Evolutionary conservation across 1,284 basidiomycete genomes (phyloP).

Genomic region (Pyrrhoderma lamaoense): DNA sequence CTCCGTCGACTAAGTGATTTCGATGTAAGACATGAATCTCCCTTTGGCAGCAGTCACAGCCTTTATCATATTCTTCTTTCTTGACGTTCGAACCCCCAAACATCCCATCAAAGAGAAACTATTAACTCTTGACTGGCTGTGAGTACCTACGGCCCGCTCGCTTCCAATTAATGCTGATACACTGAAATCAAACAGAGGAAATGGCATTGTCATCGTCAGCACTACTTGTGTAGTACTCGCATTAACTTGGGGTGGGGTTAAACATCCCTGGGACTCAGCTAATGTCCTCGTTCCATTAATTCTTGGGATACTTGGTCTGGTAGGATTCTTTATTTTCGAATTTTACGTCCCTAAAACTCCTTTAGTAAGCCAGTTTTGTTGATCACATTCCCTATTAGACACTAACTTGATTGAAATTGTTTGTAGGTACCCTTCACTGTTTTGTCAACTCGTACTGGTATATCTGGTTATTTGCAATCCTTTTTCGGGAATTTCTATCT

Average conservation of each 20-base stretch:
- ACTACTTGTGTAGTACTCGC: slow-evolving; percentile 20
- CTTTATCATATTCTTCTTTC: slow-evolving; percentile 24
- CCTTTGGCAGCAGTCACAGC: slow-evolving; percentile 25
- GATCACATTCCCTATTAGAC: not conserved
- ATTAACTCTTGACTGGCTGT: slow-evolving; percentile 23
- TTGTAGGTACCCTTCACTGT: slow-evolving; percentile 28
- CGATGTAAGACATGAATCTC: slow-evolving; percentile 25
- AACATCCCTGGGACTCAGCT: slow-evolving; percentile 23
- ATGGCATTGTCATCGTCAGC: slow-evolving; percentile 20
- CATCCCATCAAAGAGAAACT: slow-evolving; percentile 23
- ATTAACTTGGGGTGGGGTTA: slow-evolving; percentile 24
- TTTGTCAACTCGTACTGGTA: slow-evolving; percentile 25
- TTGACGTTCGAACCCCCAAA: slow-evolving; percentile 26
- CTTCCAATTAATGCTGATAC: not conserved
- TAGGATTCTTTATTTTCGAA: slow-evolving; percentile 24
- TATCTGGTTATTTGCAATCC: slow-evolving; percentile 26
- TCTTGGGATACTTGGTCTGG: slow-evolving; percentile 25
- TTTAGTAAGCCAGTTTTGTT: slow-evolving; percentile 20
- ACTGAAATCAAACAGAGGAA: slow-evolving; percentile 11
- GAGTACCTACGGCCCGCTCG: slow-evolving; percentile 8
- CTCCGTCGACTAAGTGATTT: not conserved
- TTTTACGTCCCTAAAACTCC: slow-evolving; percentile 21
- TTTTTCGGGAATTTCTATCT: slow-evolving; percentile 20
- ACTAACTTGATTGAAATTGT: not conserved
- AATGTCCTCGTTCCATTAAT: slow-evolving; percentile 24